These are phyloP conservation scores for Candida maesae DNA, from an alignment of 805 yeast genomes.

Conservation along the genomic window DNA sequence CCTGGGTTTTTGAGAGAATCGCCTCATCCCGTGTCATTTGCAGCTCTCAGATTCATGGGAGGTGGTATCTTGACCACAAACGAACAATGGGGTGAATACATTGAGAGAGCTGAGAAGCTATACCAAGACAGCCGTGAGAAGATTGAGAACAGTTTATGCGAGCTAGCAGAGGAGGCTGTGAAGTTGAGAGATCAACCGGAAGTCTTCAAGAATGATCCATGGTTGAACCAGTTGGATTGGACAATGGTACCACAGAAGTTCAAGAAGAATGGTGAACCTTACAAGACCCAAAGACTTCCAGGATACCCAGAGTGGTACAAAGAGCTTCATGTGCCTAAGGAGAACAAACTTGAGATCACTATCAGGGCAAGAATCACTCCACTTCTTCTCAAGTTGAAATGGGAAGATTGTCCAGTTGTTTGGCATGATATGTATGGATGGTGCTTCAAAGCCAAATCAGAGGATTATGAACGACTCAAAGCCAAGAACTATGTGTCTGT, in stretches of 20 bases:
- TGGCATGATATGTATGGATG: constrained; percentile 85
- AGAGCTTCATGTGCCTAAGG: constrained; percentile 41
- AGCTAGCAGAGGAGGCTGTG: constrained; percentile 59
- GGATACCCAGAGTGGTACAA: constrained; percentile 96
- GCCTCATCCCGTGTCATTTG: constrained; percentile 94
- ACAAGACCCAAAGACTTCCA: constrained; percentile 72
- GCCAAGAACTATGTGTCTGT: constrained; percentile 33
- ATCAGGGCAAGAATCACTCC: constrained; percentile 76
- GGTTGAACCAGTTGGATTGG: constrained; percentile 94
- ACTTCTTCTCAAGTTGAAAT: constrained; percentile 65
- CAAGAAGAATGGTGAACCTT: constrained; percentile 66
- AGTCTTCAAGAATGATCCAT: constrained; percentile 62
- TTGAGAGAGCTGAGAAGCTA: constrained; percentile 61
- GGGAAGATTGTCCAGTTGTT: constrained; percentile 80
- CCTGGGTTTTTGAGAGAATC: constrained; percentile 65
- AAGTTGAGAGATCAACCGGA: constrained; percentile 39
- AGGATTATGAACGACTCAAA: constrained; percentile 28
- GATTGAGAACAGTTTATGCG: constrained; percentile 55
- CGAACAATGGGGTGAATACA: constrained; percentile 65
- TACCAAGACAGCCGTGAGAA: constrained; percentile 55
- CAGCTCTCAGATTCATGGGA: constrained; percentile 74
- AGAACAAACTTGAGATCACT: constrained; percentile 51
- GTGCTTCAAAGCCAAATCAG: constrained; percentile 65
- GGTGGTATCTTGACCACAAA: constrained; percentile 77
- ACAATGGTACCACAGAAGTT: constrained; percentile 52